Percentiles rank a stretch among this genome's conserved stretches.
phyloP scores from a whole-genome alignment of 768 basidiomycete species.

The Lenzites betulinus region DNA sequence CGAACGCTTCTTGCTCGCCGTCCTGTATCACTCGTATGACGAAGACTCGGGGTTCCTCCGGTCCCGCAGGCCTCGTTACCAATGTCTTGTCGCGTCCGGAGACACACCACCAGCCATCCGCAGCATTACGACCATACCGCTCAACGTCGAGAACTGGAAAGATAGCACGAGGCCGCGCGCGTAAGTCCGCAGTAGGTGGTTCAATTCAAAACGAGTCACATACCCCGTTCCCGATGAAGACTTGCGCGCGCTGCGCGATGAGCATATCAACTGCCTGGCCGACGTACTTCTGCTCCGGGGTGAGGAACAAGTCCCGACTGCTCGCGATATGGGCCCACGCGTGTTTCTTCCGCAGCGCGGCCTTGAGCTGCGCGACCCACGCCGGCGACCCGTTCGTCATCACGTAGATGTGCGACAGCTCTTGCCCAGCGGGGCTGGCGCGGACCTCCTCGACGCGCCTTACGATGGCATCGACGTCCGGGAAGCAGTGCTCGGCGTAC shows the following conservation, averaged over 20 bases:
- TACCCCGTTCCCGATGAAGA: conserved; percentile 55
- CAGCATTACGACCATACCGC: conserved; percentile 12
- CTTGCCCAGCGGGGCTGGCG: conserved; percentile 19
- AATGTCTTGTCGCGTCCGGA: conserved; percentile 3
- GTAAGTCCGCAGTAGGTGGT: too few relatives aligned
- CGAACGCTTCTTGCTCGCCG: too few relatives aligned
- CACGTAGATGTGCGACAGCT: conserved; percentile 44
- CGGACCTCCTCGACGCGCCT: conserved; percentile 38
- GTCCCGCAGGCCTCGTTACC: not conserved
- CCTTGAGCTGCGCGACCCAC: conserved; percentile 44
- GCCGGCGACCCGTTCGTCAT: conserved; percentile 46
- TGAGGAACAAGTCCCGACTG: conserved; percentile 43
- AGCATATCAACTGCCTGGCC: conserved; percentile 53
- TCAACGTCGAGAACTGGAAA: conserved; percentile 11
- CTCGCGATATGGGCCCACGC: conserved; percentile 44
- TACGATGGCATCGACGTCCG: conserved; percentile 43
- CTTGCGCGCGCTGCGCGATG: conserved; percentile 46
- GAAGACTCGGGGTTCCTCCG: too few relatives aligned
- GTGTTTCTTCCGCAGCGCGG: conserved; percentile 31
- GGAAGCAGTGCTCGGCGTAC: conserved; percentile 45
- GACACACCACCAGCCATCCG: conserved; percentile 3
- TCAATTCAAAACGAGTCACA: conserved; percentile 24
- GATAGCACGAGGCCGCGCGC: not conserved
- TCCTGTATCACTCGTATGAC: too few relatives aligned
- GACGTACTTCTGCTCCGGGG: conserved; percentile 45